These are phyloP conservation scores for Coemansia furcata DNA, from an alignment of 192 early-diverging fungal species.

Conservation along the genomic window DNA sequence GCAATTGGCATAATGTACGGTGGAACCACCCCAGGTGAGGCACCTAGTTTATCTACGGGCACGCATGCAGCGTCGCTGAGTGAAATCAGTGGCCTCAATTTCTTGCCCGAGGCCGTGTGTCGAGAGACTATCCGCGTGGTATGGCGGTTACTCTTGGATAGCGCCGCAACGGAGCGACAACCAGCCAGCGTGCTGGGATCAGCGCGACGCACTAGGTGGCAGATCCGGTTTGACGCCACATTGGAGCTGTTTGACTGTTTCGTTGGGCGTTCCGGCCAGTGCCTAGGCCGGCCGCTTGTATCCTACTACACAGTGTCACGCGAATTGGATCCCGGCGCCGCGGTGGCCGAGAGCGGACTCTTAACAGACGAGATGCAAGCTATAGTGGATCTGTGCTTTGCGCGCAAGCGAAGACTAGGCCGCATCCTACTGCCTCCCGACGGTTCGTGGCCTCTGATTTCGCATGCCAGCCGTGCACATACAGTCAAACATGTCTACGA, in stretches of 20 bases:
- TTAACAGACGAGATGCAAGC: slow-evolving; percentile 44
- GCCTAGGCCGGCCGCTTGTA: slow-evolving; percentile 40
- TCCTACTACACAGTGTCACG: slow-evolving; percentile 47
- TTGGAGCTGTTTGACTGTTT: slow-evolving; percentile 51
- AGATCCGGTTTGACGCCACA: slow-evolving; percentile 52
- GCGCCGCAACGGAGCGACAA: slow-evolving; percentile 33
- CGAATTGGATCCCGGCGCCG: slow-evolving; percentile 48
- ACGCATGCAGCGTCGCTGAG: slow-evolving; percentile 46
- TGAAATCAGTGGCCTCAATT: slow-evolving; percentile 40
- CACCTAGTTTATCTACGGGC: slow-evolving; percentile 30
- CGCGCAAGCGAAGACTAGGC: slow-evolving; percentile 48
- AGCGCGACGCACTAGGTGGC: slow-evolving; percentile 49
- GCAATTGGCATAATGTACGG: no score
- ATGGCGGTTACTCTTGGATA: slow-evolving; percentile 49
- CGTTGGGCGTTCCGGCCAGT: slow-evolving; percentile 40
- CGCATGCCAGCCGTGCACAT: slow-evolving; percentile 56
- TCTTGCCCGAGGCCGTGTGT: slow-evolving; percentile 47
- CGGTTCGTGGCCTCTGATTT: slow-evolving; percentile 75
- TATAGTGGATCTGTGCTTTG: slow-evolving; percentile 50
- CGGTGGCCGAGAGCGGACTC: slow-evolving; percentile 45
- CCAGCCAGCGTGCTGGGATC: slow-evolving; percentile 38
- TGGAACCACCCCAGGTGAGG: slow-evolving; percentile 19
- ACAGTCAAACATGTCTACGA: slow-evolving; percentile 43
- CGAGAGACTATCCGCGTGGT: slow-evolving; percentile 43
- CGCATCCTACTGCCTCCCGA: slow-evolving; percentile 56